Base-by-base conservation (phyloP, 2,329 filamentous ascomycete genomes). In the Venturia nashicola region DNA sequence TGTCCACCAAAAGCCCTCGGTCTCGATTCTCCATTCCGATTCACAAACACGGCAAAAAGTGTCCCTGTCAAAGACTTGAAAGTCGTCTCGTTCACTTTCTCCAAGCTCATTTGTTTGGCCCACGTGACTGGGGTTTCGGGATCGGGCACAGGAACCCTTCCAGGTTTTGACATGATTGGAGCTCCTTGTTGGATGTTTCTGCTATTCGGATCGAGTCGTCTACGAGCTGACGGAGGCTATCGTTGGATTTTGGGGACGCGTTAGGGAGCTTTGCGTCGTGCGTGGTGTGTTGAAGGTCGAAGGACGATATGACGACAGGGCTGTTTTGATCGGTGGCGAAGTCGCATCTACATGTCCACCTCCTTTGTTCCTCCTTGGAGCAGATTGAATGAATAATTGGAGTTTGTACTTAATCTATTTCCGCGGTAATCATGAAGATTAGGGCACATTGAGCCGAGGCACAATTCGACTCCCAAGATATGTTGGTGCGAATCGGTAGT, bases 1-100 rank as follows among this genome's bases (percentile, higher is more conserved):
- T 64, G 62, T 14, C 62, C 62, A 32, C 62, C 62, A 61, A 23
- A 64, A 27, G 62, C 62, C 23, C 62, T 36, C 44, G 62, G 39
- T 55, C 62, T 43, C 55, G 27, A 20, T 27, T 64, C 54, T 11
- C 62, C 62, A 42, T 57, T 59, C 39, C 36, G 34, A 39, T 43
- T 64, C 11, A 46, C 39, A 23, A 42, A 61, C 16, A 39, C 12
- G 2, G 32, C 55, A 27, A 23, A 61, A 14, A 55, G 62, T 20
- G 62, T 39, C 5, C 62, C 62, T 9, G 20, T 11, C 42, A 48
- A 36, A 9, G 46, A 57, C n/a, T 36, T 36, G 34, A 60, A 64
- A 16, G 36, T 64, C 1, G 39, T 46, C 11, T 34, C 42, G 12
- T 46, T 55, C 27, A 60, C 40, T 36, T 61, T 42, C 43, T 64